Percentiles rank a stretch among this genome's conserved stretches.
phyloP scores from a whole-genome alignment of 345 rosid genomes.

The Sisymbrium altissimum region DNA sequence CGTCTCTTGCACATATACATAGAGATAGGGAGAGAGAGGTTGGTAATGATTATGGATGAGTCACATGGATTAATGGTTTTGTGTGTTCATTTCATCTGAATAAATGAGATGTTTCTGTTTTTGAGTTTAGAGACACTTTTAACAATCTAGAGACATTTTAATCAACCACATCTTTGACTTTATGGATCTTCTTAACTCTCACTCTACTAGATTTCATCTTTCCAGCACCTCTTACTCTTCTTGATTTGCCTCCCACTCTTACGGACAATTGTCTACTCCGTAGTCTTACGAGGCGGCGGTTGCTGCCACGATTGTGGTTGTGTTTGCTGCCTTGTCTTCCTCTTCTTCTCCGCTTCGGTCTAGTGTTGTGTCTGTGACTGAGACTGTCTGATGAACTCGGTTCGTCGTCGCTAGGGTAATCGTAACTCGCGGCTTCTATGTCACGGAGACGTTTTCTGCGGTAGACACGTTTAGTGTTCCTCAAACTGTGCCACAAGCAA shows the following conservation, averaged over 20 bases:
- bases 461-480: conserved; percentile 40
- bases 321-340: conserved; percentile 12
- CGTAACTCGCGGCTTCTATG: conserved; percentile 35
- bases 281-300: conserved; percentile 33
- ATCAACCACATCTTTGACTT: conserved; percentile 17
- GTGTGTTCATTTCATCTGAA: conserved; percentile 26
- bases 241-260: conserved; percentile 38
- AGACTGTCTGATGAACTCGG: too few relatives aligned
- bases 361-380: too few relatives aligned
- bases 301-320: too few relatives aligned
- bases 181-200: conserved; percentile 16
- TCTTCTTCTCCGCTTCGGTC: conserved; percentile 32
- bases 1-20: conserved; percentile 30
- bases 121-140: conserved; percentile 15
- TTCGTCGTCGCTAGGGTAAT: conserved; percentile 22
- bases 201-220: conserved; percentile 22
- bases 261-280: conserved; percentile 38
- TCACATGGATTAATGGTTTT: conserved; percentile 23
- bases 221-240: conserved; percentile 39
- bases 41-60: conserved; percentile 11
- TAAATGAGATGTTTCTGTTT: conserved; percentile 27
- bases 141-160: conserved; percentile 17
- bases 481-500: conserved; percentile 50
- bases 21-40: conserved; percentile 24
- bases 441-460: conserved; percentile 33